phyloP scores from a whole-genome alignment of 768 basidiomycete genomes.

The Porphyrellus cyaneotinctus region DNA sequence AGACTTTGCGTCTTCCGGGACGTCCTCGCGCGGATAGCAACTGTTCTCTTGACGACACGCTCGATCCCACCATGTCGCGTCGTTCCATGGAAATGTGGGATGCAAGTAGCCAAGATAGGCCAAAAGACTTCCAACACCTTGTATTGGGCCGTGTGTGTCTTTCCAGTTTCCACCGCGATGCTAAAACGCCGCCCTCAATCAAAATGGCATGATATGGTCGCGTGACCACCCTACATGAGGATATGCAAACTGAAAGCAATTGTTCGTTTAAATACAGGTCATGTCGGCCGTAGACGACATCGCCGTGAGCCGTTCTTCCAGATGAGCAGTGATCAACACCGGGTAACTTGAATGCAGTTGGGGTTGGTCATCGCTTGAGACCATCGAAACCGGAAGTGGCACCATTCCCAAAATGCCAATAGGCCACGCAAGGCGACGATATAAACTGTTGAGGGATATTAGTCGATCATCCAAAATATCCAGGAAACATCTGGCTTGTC shows the following conservation, averaged over 20 bases:
- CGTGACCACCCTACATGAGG: background rate
- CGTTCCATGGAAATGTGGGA: background rate
- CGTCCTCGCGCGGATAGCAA: background rate
- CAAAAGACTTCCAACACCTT: background rate
- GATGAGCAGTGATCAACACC: too few relatives aligned
- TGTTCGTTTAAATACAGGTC: too few relatives aligned
- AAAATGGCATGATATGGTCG: background rate
- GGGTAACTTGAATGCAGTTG: too few relatives aligned
- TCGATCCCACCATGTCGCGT: background rate
- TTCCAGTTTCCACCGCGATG: background rate
- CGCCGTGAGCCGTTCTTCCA: too few relatives aligned
- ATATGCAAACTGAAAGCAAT: background rate
- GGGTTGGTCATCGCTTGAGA: too few relatives aligned
- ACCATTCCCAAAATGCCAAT: background rate
- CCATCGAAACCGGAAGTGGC: too few relatives aligned
- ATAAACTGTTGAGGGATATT: background rate
- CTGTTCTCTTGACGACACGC: background rate
- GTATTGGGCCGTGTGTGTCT: too few relatives aligned
- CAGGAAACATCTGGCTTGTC: background rate
- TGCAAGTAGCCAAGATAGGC: background rate
- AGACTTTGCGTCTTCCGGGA: background rate
- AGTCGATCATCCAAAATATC: background rate
- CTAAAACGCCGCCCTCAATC: slow-evolving; percentile 3
- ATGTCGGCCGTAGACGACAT: too few relatives aligned
- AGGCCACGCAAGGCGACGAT: background rate